Conservation (phyloP, 208 protist genomes). For the Acanthamoeba lenticulata region DNA sequence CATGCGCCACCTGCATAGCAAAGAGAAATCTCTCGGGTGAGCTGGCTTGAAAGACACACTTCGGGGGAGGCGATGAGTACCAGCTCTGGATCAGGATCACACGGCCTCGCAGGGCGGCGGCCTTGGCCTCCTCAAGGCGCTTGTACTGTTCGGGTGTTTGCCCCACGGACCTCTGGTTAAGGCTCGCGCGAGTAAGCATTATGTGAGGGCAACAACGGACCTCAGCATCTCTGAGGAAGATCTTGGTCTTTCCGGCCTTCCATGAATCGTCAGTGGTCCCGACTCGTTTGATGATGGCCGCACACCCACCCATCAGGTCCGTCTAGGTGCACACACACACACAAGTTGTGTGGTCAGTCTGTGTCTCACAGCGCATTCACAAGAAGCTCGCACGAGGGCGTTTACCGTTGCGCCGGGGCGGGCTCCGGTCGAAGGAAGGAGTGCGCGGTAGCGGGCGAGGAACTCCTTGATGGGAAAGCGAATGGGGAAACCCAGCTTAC, state of each 20-base stretch:
- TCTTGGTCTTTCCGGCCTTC: background rate
- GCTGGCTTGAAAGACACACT: background rate
- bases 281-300: background rate
- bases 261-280: background rate
- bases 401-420: background rate
- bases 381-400: background rate
- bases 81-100: slow-evolving; percentile 37
- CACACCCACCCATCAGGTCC: background rate
- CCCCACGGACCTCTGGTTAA: background rate
- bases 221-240: background rate
- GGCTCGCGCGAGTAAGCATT: background rate
- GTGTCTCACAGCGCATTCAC: background rate
- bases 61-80: background rate
- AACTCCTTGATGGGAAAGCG: slow-evolving; percentile 30
- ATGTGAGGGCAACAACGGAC: background rate
- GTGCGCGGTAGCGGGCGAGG: slow-evolving; percentile 10
- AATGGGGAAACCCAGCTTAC: slow-evolving; percentile 3
- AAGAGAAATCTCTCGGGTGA: background rate
- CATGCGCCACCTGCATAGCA: background rate
- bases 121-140: background rate
- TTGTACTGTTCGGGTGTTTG: background rate
- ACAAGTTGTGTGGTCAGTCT: background rate
- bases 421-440: background rate
- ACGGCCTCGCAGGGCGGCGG: background rate
- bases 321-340: background rate